A percentile compares a stretch with the other conserved stretches of the same genome.
Conservation (phyloP, 108 stramenopile species). For the Fistulifera solaris region DNA sequence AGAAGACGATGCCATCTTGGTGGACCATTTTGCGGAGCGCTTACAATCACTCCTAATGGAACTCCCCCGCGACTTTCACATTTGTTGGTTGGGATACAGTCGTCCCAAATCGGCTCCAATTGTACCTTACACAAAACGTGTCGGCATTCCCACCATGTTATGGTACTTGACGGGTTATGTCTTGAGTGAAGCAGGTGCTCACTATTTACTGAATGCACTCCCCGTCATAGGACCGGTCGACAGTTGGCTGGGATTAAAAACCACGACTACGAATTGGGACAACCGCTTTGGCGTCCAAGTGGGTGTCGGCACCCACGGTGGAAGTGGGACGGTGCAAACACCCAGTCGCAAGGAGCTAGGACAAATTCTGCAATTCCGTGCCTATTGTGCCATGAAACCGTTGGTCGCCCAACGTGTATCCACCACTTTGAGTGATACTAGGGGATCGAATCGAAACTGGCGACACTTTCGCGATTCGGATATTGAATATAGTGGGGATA, state of each 20-base stretch:
- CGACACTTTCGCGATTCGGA: slow-evolving; percentile 59
- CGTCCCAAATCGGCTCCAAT: slow-evolving; percentile 74
- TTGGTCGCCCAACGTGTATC: slow-evolving; percentile 59
- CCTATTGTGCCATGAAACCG: slow-evolving; percentile 62
- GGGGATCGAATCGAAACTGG: slow-evolving; percentile 21
- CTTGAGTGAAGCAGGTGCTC: slow-evolving; percentile 54
- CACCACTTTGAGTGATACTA: not conserved
- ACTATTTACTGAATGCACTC: slow-evolving; percentile 35
- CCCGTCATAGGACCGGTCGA: slow-evolving; percentile 69
- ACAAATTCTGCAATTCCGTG: slow-evolving; percentile 56
- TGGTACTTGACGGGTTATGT: slow-evolving; percentile 84
- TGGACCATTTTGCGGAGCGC: slow-evolving; percentile 72
- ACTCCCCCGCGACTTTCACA: slow-evolving; percentile 80
- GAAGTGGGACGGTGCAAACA: slow-evolving; percentile 11
- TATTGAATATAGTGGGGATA: slow-evolving; percentile 62
- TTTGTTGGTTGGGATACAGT: slow-evolving; percentile 76
- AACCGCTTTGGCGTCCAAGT: slow-evolving; percentile 50
- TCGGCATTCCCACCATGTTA: slow-evolving; percentile 66
- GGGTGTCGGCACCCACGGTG: slow-evolving; percentile 48
- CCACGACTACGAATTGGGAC: slow-evolving; percentile 54
- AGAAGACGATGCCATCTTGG: slow-evolving; percentile 76
- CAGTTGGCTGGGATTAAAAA: slow-evolving; percentile 68
- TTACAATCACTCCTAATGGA: slow-evolving; percentile 48
- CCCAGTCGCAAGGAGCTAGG: slow-evolving; percentile 39
- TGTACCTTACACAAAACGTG: slow-evolving; percentile 44